Percentiles rank a stretch among this genome's conserved stretches.
These are phyloP conservation scores for Piper longum DNA, from an alignment of 164 flowering plant genomes.

Conservation along the genomic window DNA sequence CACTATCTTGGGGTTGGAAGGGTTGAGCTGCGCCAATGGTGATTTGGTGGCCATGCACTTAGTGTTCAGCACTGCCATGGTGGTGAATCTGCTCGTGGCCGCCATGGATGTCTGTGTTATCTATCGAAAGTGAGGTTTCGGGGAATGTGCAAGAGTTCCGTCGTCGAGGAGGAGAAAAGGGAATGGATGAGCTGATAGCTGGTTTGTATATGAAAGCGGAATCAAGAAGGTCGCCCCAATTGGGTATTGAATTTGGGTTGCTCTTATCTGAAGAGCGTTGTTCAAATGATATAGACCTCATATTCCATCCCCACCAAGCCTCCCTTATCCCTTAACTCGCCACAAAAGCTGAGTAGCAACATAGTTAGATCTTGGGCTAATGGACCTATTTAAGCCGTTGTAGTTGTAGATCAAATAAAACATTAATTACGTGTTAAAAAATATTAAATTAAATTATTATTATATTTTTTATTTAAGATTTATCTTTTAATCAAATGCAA, in stretches of 20 bases:
- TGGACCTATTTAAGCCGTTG: no score
- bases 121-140: not conserved
- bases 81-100: constrained; percentile 19
- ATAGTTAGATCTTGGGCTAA: no score
- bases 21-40: constrained; percentile 14
- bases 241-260: constrained; percentile 2
- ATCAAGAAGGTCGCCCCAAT: not conserved
- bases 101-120: constrained; percentile 11
- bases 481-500: no score
- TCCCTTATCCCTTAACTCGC: not conserved
- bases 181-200: not conserved
- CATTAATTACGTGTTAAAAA: no score
- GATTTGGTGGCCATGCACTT: constrained; percentile 30
- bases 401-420: no score
- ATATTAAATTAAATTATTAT: no score
- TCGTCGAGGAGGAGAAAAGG: not conserved
- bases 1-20: constrained; percentile 17
- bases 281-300: constrained; percentile 2
- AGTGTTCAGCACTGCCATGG: constrained; percentile 39
- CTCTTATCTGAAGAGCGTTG: constrained; percentile 7
- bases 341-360: not conserved
- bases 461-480: no score
- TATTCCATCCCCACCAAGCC: not conserved
- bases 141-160: not conserved
- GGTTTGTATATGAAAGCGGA: not conserved